Conservation (phyloP, 2,329 filamentous ascomycete genomes). For the Colletotrichum karsti region DNA sequence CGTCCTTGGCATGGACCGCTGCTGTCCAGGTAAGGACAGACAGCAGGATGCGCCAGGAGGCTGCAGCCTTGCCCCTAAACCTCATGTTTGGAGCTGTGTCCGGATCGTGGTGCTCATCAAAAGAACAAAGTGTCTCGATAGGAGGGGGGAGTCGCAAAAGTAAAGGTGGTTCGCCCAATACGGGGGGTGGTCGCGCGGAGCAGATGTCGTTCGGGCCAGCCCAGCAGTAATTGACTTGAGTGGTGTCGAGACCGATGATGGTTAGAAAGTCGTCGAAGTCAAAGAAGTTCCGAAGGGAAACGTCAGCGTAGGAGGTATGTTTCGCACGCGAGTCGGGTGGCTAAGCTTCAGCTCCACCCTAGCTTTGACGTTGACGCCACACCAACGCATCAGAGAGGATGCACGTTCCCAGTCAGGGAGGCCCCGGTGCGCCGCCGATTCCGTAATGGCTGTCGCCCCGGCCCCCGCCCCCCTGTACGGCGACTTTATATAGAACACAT, state of each 20-base stretch:
- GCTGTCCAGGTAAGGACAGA: constrained; percentile 53
- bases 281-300: constrained; percentile 24
- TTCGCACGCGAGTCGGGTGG: constrained; percentile 30
- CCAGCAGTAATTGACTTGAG: constrained; percentile 18
- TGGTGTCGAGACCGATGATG: constrained; percentile 7
- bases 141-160: background rate
- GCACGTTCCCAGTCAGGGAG: constrained; percentile 18
- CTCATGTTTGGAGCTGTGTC: constrained; percentile 60
- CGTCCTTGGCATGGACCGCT: constrained; percentile 62
- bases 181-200: background rate
- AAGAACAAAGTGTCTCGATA: constrained; percentile 24
- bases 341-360: constrained; percentile 30
- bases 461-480: constrained; percentile 3
- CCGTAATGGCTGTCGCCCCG: constrained; percentile 18
- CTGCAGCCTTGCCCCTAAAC: constrained; percentile 56
- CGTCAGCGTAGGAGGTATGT: constrained; percentile 30
- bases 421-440: constrained; percentile 11
- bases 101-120: constrained; percentile 52
- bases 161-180: background rate
- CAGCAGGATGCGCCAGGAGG: constrained; percentile 59
- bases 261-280: constrained; percentile 23
- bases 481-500: constrained; percentile 17
- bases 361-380: constrained; percentile 31
- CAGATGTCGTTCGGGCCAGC: constrained; percentile 21
- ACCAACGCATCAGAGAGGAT: constrained; percentile 25